Evolutionary conservation across 2,329 filamentous ascomycete genomes (phyloP), one percentile per base, ranked within the genome.

Genomic region (Escovopsis weberi): DNA sequence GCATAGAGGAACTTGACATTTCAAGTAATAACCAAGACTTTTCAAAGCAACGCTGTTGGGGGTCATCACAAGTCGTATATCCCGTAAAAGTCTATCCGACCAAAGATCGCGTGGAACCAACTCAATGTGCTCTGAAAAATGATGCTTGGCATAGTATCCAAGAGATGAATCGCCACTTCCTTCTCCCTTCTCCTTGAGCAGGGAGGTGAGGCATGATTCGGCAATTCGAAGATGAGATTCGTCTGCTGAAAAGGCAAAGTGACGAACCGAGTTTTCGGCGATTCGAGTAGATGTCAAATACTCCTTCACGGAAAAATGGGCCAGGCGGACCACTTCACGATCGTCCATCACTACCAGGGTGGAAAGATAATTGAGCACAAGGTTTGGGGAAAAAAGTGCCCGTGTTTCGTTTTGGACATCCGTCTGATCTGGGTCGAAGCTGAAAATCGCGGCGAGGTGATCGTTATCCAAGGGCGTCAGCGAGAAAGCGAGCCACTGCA

Each of bases 281-380:
- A 47, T 45, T 7, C 38, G 38, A 12, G 30, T 32, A n/a, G 40
- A 47, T 8, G 26, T 30, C 36, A 45, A 18, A n/a, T 47, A 45
- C 30, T 45, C 45, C 23, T 47, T 45, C 5, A 47, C 35, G 3
- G 45, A 47, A 26, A 41, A 41, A 10, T 47, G 45, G 10, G 43
- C 43, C 18, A 45, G 26, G 18, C 45, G 43, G 23, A 47, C 38
- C 2, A 11, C 5, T 12, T 19, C 28, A 30, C 28, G 28, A 6
- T 2, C 28, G 2, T 30, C 10, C 28, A 30, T 10, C 28, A 45
- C 19, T 8, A 47, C 18, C 11, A 45, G 40, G 12, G 40, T 19
- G 23, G 38, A 15, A 15, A 45, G 40, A 19, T 47, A 47, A 4
- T 30, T 43, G 1, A 47, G 9, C 11, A 45, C n/a, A 30, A 39